Evolutionary conservation across 768 basidiomycete species (phyloP), one percentile per base, ranked within the genome.

Genomic region (Chalciporus chontae): DNA sequence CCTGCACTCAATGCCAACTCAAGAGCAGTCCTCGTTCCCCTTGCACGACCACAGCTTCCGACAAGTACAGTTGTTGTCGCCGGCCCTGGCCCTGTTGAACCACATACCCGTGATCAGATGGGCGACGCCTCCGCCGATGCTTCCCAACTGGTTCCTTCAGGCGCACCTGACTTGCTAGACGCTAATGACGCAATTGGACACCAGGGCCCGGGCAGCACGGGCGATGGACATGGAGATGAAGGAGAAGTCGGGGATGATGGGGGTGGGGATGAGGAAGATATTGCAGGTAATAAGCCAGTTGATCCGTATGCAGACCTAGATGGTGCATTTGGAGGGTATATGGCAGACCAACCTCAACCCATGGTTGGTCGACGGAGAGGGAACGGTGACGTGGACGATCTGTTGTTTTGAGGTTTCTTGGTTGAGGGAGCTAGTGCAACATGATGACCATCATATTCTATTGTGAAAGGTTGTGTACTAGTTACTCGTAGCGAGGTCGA

Each of bases 241-340:
- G 64, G 67, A 19, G 62, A 49, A 21, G 40, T 13, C 29, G 68
- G 62, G 18, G 26, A n/a, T n/a, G 71, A 66, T 9, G 70, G 62
- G 21, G 66, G 68, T 31, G 76, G 70, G 31, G 76, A 78, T 39
- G 75, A 77, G 34, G 75, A 66, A 31, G 72, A 71, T 15, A 65
- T 70, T 29, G 66, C 67, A 47, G 60, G 58, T 13, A 60, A 63
- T 36, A 58, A 60, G 45, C 50, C 47, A 15, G 50, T 60, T 9
- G 91, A 94, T 69, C 91, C 91, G 19, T 96, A 96, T 65, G 90
- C 89, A 5, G 85, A 85, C 53, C 69, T 96, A 47, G 87, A 77
- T 56, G 78, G 80, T 34, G 88, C 87, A 43, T 90, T 93, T 59
- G 83, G 83, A 15, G 81, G 77, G 55, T 88, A 89, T 59, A 48